Percentiles rank a stretch among this genome's conserved stretches.
phyloP scores from a whole-genome alignment of 345 rosid species.

The Salix exigua region DNA sequence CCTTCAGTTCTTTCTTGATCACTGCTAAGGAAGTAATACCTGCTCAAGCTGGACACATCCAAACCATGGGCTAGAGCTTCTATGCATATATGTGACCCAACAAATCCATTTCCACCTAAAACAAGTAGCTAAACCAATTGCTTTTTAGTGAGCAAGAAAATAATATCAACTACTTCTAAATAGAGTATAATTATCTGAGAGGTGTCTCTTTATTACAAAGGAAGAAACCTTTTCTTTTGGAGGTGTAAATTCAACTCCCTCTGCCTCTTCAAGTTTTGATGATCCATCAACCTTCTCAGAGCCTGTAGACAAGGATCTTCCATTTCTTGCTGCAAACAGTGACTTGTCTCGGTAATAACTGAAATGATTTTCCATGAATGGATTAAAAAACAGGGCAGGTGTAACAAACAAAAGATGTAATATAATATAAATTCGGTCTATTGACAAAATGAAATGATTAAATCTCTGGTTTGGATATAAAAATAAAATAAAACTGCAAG shows the following conservation, averaged over 20 bases:
- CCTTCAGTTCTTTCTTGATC: no score
- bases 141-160: no score
- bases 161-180: conserved; percentile 8
- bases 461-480: not conserved
- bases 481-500: no score
- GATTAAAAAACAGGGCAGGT: not conserved
- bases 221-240: conserved; percentile 63
- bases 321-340: conserved; percentile 28
- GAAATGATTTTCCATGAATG: not conserved
- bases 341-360: conserved; percentile 23
- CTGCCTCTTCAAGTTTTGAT: conserved; percentile 84
- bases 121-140: conserved; percentile 66
- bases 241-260: conserved; percentile 76
- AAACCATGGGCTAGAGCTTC: conserved; percentile 81
- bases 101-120: conserved; percentile 96
- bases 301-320: conserved; percentile 59
- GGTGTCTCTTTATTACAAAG: conserved; percentile 1
- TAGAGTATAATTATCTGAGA: conserved; percentile 1
- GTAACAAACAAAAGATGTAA: not conserved
- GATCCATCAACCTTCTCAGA: conserved; percentile 76
- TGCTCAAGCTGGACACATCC: conserved; percentile 85
- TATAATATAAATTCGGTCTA: not conserved
- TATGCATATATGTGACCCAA: conserved; percentile 83
- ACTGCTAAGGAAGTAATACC: conserved; percentile 39
- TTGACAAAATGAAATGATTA: not conserved